Evolutionary conservation across 2,329 filamentous ascomycete species (phyloP), one percentile per base, ranked within the genome.

Genomic region (Juglanconis oblonga): DNA sequence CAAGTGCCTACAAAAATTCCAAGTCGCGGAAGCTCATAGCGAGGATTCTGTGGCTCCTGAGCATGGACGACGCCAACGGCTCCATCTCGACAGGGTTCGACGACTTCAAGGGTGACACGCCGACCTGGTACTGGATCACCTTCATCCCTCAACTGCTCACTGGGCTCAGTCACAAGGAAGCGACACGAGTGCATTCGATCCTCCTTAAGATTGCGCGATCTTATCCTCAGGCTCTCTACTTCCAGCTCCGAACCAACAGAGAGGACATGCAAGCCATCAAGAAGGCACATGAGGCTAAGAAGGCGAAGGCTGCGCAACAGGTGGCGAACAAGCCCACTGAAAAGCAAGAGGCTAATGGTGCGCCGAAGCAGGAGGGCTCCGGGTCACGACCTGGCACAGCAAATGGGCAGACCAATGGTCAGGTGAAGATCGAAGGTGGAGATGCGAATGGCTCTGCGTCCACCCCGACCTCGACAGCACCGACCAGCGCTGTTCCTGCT

Each of bases 91-190:
- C 87, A 67, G 92, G 94, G 11, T 99, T 97, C 66, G 92, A 97
- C 65, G 91, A 94, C 67, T 99, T 95, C 78, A 97, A 98, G 79
- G 95, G 95, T 55, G 96, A 99, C 67, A 96, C 92, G 2, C 92
- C 93, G 0, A 92, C 96, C 11, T 99, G 95, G 95, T 99, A 98
- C 77, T 99, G 95, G 95, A 97, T 98, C 67, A 98, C 94, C 0
- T 99, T 96, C 73, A 98, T 99, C 64, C 95, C 95, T 17, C 95
- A 99, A 74, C 83, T 99, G 47, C 85, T 99, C 36, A 94, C 92
- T 48, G 95, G 94, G 55, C 81, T 99, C 54, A 91, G 91, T 2
- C 89, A 97, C 70, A 93, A 94, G 67, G 96, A 99, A 74, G 94
- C 92, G 11, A 87, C 87, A 4, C 89, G 96, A 52, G 91, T 94